phyloP scores from a whole-genome alignment of 106 monocot genomes.

The Apostasia ramifera region DNA sequence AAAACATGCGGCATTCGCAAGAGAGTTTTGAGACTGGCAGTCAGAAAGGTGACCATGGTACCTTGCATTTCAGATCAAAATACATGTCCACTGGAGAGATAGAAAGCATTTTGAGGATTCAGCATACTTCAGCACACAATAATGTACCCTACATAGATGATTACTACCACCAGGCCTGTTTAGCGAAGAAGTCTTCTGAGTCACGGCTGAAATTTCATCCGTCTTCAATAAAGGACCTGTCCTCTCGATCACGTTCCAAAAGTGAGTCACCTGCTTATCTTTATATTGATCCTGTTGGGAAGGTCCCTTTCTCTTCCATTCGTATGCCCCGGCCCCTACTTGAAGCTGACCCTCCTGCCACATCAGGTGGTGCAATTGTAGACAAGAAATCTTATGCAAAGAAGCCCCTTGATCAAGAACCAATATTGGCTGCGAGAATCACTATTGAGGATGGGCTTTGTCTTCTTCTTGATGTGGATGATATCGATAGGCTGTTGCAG shows the following conservation, averaged over 20 bases:
- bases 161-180: slow-evolving; percentile 49
- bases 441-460: slow-evolving; percentile 36
- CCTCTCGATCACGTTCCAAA: slow-evolving; percentile 15
- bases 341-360: slow-evolving; percentile 21
- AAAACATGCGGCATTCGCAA: slow-evolving; percentile 9
- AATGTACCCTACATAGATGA: slow-evolving; percentile 40
- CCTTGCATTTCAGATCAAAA: slow-evolving; percentile 23
- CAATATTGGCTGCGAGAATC: slow-evolving; percentile 36
- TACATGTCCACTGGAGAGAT: slow-evolving; percentile 43
- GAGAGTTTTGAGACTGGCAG: slow-evolving; percentile 8
- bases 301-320: slow-evolving; percentile 41
- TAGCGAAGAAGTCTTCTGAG: slow-evolving; percentile 23
- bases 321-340: slow-evolving; percentile 36
- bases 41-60: slow-evolving; percentile 12
- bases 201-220: slow-evolving; percentile 27
- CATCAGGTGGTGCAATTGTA: slow-evolving; percentile 8
- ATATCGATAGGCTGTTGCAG: slow-evolving; percentile 31
- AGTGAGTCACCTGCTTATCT: slow-evolving; percentile 40
- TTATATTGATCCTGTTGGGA: slow-evolving; percentile 39
- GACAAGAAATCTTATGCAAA: slow-evolving; percentile 5
- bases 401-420: slow-evolving; percentile 37
- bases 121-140: slow-evolving; percentile 33
- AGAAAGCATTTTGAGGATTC: slow-evolving; percentile 32
- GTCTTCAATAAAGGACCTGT: slow-evolving; percentile 10
- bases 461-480: slow-evolving; percentile 45